These are phyloP conservation scores for Pinus taeda DNA, from an alignment of 75 land plant genomes.

Conservation along the genomic window DNA sequence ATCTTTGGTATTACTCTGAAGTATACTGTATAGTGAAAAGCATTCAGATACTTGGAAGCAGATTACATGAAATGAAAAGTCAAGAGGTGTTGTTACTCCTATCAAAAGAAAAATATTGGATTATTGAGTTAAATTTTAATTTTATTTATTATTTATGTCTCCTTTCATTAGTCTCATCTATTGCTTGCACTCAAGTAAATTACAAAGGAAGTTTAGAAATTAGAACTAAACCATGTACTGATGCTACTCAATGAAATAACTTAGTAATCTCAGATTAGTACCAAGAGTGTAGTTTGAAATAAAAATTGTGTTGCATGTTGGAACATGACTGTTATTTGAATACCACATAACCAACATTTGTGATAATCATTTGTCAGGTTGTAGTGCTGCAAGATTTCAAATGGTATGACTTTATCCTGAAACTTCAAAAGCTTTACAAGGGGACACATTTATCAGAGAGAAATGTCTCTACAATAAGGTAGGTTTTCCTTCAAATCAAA, in stretches of 20 bases:
- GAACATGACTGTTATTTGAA: background rate
- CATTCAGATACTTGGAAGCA: too few species aligned
- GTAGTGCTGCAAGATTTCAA: slow-evolving; percentile 85
- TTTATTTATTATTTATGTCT: too few species aligned
- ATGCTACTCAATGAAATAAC: background rate
- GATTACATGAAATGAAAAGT: too few species aligned
- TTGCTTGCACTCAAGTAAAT: too few species aligned
- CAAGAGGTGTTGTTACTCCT: too few species aligned
- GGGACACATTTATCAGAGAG: slow-evolving; percentile 80
- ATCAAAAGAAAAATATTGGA: too few species aligned
- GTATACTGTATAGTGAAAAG: background rate
- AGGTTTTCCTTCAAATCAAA: background rate
- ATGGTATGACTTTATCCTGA: slow-evolving; percentile 87
- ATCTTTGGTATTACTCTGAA: background rate
- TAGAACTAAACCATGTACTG: background rate
- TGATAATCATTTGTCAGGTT: slow-evolving; percentile 43
- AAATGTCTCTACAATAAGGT: slow-evolving; percentile 71
- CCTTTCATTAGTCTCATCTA: too few species aligned
- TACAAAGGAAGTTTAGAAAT: too few species aligned
- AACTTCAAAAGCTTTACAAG: slow-evolving; percentile 69
- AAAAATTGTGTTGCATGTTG: slow-evolving; percentile 4
- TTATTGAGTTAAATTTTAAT: too few species aligned
- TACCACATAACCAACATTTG: background rate
- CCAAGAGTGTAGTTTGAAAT: background rate
- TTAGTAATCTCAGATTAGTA: too few species aligned